These are phyloP conservation scores for Claviceps fusiformis DNA, from an alignment of 2,329 filamentous ascomycete genomes.

Conservation along the genomic window DNA sequence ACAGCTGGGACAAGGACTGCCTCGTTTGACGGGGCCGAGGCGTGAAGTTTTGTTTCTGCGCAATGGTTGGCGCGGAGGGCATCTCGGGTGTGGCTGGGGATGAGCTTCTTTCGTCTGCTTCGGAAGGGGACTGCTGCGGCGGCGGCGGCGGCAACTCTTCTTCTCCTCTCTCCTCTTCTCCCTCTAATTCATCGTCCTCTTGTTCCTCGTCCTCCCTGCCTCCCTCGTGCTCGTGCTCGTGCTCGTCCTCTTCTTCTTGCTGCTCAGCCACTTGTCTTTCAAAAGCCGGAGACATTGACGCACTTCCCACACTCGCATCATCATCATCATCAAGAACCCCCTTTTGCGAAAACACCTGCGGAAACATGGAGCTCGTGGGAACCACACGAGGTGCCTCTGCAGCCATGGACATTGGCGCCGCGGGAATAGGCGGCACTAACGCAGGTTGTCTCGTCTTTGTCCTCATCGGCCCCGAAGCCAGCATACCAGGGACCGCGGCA, in stretches of 20 bases:
- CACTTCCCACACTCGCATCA: conserved; percentile 16
- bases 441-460: conserved; percentile 9
- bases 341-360: conserved; percentile 17
- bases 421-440: neutral
- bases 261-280: neutral
- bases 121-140: neutral
- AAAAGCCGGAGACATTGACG: conserved; percentile 23
- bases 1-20: conserved; percentile 25
- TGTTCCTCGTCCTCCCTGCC: neutral
- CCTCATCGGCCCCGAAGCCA: conserved; percentile 19
- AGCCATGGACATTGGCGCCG: conserved; percentile 5
- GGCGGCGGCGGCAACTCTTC: neutral
- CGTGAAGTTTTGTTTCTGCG: conserved; percentile 36
- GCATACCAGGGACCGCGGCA: conserved; percentile 23
- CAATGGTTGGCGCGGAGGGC: conserved; percentile 20
- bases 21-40: conserved; percentile 24
- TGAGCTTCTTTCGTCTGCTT: conserved; percentile 1
- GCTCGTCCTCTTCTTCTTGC: neutral
- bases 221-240: neutral
- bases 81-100: conserved; percentile 21
- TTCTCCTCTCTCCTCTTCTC: neutral
- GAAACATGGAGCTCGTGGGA: conserved; percentile 28
- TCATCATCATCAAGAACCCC: conserved; percentile 17
- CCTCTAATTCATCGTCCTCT: no score
- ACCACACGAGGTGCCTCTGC: conserved; percentile 11